Conservation (phyloP, 495 filamentous ascomycete genomes). For the Apodospora peruviana region DNA sequence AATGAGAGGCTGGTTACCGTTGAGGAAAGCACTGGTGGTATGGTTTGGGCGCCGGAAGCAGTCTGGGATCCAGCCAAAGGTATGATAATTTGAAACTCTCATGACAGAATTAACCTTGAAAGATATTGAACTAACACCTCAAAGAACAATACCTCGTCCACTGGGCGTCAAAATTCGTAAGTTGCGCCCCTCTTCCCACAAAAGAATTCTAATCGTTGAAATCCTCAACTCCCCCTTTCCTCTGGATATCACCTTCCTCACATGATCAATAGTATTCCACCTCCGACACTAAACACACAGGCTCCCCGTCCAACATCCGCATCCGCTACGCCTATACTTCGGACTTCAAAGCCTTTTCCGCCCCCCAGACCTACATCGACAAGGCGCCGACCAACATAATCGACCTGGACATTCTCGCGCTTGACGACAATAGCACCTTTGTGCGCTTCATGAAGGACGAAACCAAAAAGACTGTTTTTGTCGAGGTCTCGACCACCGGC, state of each 20-base stretch:
- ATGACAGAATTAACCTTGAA: neutral
- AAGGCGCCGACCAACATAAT: constrained; percentile 40
- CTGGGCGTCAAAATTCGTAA: constrained; percentile 49
- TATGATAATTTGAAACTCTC: constrained; percentile 2
- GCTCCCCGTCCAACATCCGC: constrained; percentile 32
- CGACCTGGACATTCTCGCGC: constrained; percentile 36
- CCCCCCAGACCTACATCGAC: constrained; percentile 39
- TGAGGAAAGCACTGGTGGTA: constrained; percentile 44
- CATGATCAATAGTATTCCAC: constrained; percentile 36
- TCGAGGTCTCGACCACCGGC: constrained; percentile 38
- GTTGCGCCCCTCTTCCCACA: constrained; percentile 3
- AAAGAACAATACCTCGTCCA: constrained; percentile 44
- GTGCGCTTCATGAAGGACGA: constrained; percentile 52
- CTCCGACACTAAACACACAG: constrained; percentile 33
- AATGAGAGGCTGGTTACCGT: constrained; percentile 44
- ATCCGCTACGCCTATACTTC: constrained; percentile 41
- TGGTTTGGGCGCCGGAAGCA: constrained; percentile 53
- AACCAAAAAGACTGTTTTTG: constrained; percentile 44
- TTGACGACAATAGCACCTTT: constrained; percentile 29
- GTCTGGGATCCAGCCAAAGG: constrained; percentile 47
- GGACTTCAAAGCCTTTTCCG: constrained; percentile 37
- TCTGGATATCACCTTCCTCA: too few species aligned
- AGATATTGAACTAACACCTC: constrained; percentile 2
- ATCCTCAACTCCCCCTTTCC: constrained; percentile 12
- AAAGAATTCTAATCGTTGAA: constrained; percentile 3